These are phyloP conservation scores for Trypanosoma brucei DNA, from an alignment of 208 protist genomes.

Conservation along the genomic window DNA sequence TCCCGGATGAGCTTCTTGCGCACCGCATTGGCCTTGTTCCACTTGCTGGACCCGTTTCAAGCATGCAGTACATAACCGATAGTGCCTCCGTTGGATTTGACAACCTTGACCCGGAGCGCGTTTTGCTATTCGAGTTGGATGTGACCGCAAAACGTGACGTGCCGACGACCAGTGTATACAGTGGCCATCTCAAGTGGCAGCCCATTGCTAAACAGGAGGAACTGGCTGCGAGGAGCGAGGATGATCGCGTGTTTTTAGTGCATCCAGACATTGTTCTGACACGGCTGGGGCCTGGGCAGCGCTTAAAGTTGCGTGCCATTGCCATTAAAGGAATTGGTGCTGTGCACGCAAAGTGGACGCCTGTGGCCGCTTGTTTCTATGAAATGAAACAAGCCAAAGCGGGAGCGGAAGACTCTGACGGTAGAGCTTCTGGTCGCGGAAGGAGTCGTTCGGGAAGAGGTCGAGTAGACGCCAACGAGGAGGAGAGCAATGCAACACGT, in stretches of 20 bases:
- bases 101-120: conserved; percentile 61
- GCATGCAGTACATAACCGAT: conserved; percentile 86
- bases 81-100: conserved; percentile 41
- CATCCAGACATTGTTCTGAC: conserved; percentile 97
- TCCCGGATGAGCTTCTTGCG: conserved; percentile 96
- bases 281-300: conserved; percentile 95
- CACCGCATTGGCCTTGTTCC: conserved; percentile 97
- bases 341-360: conserved; percentile 98
- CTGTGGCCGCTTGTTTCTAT: conserved; percentile 96
- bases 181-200: conserved; percentile 88
- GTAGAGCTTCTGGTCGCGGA: no score
- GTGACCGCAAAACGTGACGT: conserved; percentile 61
- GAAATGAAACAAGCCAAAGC: conserved; percentile 54
- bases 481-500: no score
- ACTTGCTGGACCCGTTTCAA: conserved; percentile 92
- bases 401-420: neutral
- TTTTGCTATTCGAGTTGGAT: conserved; percentile 81
- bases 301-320: conserved; percentile 89
- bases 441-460: no score
- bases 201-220: conserved; percentile 85
- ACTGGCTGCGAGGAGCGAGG: conserved; percentile 30
- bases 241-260: conserved; percentile 89
- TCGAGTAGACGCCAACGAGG: no score
- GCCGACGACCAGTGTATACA: conserved; percentile 82
- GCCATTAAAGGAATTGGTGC: conserved; percentile 96